Percentiles rank a stretch among this genome's conserved stretches.
Evolutionary conservation across 1,284 basidiomycete species (phyloP).

Genomic region (Gymnopus androsaceus): DNA sequence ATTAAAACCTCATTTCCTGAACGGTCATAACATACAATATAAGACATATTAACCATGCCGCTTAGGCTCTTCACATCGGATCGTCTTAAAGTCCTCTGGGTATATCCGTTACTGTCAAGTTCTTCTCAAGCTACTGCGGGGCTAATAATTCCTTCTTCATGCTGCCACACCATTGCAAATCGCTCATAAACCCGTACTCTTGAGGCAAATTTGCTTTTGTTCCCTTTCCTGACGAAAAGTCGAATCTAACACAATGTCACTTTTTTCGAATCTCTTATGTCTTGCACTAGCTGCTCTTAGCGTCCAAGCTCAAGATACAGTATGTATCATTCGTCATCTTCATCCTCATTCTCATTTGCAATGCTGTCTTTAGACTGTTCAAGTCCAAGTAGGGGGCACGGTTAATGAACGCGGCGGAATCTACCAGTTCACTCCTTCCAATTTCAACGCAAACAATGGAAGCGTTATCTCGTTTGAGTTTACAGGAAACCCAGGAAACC

Average conservation of each 20-base stretch:
- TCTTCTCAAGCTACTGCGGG: not conserved
- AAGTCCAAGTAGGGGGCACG: slow-evolving; percentile 12
- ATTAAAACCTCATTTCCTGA: too few species aligned
- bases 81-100: too few species aligned
- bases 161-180: not conserved
- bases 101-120: not conserved
- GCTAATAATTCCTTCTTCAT: not conserved
- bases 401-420: slow-evolving; percentile 5
- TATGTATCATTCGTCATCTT: not conserved
- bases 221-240: not conserved
- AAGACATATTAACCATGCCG: too few species aligned
- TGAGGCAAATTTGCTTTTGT: slow-evolving; percentile 6
- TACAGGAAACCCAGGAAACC: slow-evolving; percentile 14
- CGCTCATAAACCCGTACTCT: not conserved
- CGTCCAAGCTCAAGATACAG: slow-evolving; percentile 8
- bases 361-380: not conserved
- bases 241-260: not conserved
- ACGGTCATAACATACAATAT: too few species aligned
- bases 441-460: slow-evolving; percentile 12
- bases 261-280: not conserved
- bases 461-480: slow-evolving; percentile 14
- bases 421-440: slow-evolving; percentile 14
- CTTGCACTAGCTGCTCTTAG: slow-evolving; percentile 5
- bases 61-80: too few species aligned
- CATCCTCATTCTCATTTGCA: not conserved